These are phyloP conservation scores for Claviceps sp. DNA, from an alignment of 2,329 filamentous ascomycete species.

Conservation along the genomic window DNA sequence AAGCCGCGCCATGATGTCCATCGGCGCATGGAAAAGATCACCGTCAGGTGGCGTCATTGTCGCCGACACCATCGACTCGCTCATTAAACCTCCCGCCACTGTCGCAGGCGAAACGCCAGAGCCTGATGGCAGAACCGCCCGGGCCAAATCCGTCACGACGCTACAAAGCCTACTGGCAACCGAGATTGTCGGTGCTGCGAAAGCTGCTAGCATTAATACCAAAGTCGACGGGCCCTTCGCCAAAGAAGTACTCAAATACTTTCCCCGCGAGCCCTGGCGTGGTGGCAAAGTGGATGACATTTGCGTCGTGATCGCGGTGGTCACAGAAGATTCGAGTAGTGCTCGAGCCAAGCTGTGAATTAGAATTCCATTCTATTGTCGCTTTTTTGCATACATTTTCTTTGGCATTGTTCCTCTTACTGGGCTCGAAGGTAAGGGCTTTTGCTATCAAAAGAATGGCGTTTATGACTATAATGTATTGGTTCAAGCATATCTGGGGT, in stretches of 20 bases:
- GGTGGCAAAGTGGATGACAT: conserved; percentile 97
- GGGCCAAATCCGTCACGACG: conserved; percentile 25
- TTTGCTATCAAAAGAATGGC: too few species aligned
- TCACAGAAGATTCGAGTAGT: conserved; percentile 43
- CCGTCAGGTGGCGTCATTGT: conserved; percentile 47
- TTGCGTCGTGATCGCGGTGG: conserved; percentile 68
- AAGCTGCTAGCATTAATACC: conserved; percentile 67
- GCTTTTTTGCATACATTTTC: too few species aligned
- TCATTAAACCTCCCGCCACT: conserved; percentile 17
- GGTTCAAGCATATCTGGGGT: too few species aligned
- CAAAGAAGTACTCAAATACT: conserved; percentile 81
- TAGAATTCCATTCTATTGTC: too few species aligned
- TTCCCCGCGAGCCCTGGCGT: conserved; percentile 72
- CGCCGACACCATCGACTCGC: conserved; percentile 42
- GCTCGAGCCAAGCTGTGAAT: conserved; percentile 21
- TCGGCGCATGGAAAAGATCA: conserved; percentile 60
- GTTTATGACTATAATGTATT: too few species aligned
- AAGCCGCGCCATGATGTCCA: conserved; percentile 58
- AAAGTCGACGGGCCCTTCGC: conserved; percentile 86
- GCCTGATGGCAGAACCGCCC: conserved; percentile 11
- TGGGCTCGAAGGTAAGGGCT: too few species aligned
- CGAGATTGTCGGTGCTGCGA: conserved; percentile 69
- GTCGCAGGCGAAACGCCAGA: conserved; percentile 5
- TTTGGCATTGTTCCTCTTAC: too few species aligned
- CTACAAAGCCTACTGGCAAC: conserved; percentile 69